phyloP scores from a whole-genome alignment of 768 basidiomycete genomes.

The Amylocystis lapponica region DNA sequence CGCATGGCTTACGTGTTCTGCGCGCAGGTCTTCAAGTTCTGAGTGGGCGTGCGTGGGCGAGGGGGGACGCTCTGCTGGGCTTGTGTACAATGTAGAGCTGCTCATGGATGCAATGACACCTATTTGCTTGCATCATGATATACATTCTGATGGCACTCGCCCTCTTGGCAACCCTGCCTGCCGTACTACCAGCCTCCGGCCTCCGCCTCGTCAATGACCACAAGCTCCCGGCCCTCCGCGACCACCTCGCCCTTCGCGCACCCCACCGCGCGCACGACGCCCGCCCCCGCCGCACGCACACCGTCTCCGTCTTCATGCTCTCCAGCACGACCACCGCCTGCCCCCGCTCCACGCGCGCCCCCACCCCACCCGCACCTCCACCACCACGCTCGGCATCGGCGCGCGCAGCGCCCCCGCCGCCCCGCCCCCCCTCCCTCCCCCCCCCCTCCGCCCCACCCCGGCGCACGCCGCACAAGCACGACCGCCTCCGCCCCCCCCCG shows the following conservation, averaged over 20 bases:
- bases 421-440: slow-evolving; percentile 49
- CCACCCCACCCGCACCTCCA: slow-evolving; percentile 77
- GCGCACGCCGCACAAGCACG: slow-evolving; percentile 54
- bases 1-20: background rate
- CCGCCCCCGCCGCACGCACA: slow-evolving; percentile 66
- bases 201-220: slow-evolving; percentile 41
- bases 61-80: background rate
- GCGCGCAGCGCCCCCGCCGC: slow-evolving; percentile 66
- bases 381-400: slow-evolving; percentile 92
- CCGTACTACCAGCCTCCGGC: background rate
- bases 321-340: slow-evolving; percentile 81
- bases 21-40: slow-evolving; percentile 21
- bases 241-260: slow-evolving; percentile 90
- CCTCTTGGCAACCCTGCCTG: no score
- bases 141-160: background rate
- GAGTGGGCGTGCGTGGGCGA: background rate
- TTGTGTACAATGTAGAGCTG: background rate
- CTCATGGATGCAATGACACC: background rate
- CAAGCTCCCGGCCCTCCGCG: slow-evolving; percentile 76
- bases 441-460: slow-evolving; percentile 63
- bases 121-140: background rate
- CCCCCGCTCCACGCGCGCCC: slow-evolving; percentile 75
- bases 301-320: slow-evolving; percentile 98
- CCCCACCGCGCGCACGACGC: slow-evolving; percentile 64
- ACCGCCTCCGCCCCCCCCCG: slow-evolving; percentile 63